A percentile compares a stretch with the other conserved stretches of the same genome.
These are phyloP conservation scores for Parietichytrium sp. DNA, from an alignment of 108 stramenopile genomes.

Conservation along the genomic window DNA sequence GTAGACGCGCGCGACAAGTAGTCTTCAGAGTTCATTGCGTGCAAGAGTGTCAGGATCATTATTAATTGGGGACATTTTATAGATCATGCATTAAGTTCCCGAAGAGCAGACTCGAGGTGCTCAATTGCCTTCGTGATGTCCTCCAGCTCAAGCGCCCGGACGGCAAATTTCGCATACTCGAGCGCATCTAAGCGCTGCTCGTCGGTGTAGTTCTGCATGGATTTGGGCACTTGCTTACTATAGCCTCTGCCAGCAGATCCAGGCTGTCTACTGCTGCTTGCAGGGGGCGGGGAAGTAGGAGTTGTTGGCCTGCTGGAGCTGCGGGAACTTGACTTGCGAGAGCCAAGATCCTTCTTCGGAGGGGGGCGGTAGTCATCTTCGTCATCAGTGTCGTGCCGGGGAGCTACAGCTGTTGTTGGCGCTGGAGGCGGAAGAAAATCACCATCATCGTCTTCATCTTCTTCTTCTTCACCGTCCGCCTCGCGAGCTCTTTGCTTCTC, in stretches of 20 bases:
- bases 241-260: background rate
- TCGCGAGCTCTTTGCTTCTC: constrained; percentile 57
- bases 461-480: constrained; percentile 66
- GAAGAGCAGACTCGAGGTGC: background rate
- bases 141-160: constrained; percentile 7
- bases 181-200: background rate
- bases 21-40: too few species aligned
- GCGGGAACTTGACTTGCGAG: too few species aligned
- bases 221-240: constrained; percentile 3
- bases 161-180: background rate
- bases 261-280: too few species aligned
- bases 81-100: constrained; percentile 19
- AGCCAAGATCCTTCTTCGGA: too few species aligned
- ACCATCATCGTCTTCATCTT: constrained; percentile 45
- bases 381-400: background rate
- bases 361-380: background rate
- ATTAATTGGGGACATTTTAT: too few species aligned
- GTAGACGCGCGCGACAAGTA: too few species aligned
- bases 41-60: too few species aligned
- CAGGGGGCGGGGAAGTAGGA: too few species aligned
- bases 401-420: background rate
- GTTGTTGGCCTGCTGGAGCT: too few species aligned
- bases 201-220: background rate
- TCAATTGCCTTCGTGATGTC: constrained; percentile 9
- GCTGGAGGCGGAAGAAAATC: background rate